phyloP scores from a whole-genome alignment of 495 filamentous ascomycete species.

The Xylaria bambusicola region DNA sequence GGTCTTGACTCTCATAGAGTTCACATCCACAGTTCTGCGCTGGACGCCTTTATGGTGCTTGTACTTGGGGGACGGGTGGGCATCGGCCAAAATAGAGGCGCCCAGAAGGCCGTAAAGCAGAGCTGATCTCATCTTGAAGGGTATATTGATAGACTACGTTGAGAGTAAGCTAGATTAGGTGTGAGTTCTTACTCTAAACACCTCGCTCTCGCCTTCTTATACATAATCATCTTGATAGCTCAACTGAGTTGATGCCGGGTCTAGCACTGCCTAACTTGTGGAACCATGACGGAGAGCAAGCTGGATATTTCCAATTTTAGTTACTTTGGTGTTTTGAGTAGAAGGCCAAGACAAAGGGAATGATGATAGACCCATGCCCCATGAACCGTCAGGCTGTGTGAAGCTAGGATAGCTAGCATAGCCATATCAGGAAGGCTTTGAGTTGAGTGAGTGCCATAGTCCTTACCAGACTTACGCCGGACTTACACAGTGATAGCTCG shows the following conservation, averaged over 20 bases:
- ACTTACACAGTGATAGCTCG: too few species aligned
- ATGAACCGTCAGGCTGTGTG: constrained; percentile 12
- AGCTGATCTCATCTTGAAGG: constrained; percentile 22
- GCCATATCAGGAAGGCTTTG: constrained; percentile 12
- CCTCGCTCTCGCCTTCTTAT: background rate
- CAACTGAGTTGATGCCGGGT: background rate
- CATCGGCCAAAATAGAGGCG: constrained; percentile 16
- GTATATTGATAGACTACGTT: background rate
- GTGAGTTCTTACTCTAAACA: background rate
- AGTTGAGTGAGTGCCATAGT: too few species aligned
- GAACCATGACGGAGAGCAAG: constrained; percentile 4
- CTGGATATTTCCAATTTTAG: constrained; percentile 7
- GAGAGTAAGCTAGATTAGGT: background rate
- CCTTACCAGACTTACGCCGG: too few species aligned
- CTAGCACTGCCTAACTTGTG: background rate
- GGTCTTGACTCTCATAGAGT: constrained; percentile 9
- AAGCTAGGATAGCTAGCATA: background rate
- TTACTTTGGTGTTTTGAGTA: background rate
- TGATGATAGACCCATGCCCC: constrained; percentile 5
- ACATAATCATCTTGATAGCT: background rate
- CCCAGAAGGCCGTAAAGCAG: constrained; percentile 25
- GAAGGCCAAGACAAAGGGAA: constrained; percentile 15
- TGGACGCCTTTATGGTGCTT: constrained; percentile 6
- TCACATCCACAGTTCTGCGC: constrained; percentile 20
- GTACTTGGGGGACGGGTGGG: constrained; percentile 5